Evolutionary conservation across 179 eudicot species (phyloP).

Genomic region (Vitellaria paradoxa): DNA sequence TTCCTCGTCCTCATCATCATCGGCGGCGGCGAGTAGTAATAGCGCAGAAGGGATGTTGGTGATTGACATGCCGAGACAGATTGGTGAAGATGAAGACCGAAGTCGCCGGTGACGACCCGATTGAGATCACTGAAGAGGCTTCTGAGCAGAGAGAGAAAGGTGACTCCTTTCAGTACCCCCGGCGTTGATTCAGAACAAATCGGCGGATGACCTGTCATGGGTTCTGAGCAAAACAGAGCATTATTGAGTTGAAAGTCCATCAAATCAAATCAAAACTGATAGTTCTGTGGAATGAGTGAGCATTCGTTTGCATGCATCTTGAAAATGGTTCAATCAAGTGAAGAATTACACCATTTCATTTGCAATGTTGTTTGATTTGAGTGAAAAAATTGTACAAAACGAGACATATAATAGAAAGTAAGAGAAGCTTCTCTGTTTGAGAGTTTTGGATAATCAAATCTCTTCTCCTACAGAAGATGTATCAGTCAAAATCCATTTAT

Average conservation of each 20-base stretch:
- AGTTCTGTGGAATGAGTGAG: neutral
- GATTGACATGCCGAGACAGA: constrained; percentile 50
- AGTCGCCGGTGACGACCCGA: constrained; percentile 42
- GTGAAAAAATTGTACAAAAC: too few species aligned
- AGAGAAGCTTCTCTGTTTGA: constrained; percentile 24
- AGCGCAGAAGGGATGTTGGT: constrained; percentile 31
- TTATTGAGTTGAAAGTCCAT: too few species aligned
- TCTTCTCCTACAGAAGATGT: constrained; percentile 28
- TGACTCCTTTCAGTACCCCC: constrained; percentile 35
- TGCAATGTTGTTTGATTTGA: too few species aligned
- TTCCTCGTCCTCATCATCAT: constrained; percentile 21
- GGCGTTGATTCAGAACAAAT: constrained; percentile 18
- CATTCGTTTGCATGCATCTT: too few species aligned
- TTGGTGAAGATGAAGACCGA: constrained; percentile 48
- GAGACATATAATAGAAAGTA: too few species aligned
- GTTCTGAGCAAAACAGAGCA: too few species aligned
- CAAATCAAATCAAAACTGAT: neutral
- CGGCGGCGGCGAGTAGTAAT: neutral
- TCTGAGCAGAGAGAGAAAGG: constrained; percentile 52
- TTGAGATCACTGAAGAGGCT: constrained; percentile 66
- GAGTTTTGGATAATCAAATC: constrained; percentile 10
- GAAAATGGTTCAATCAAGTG: neutral
- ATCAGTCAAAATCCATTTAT: neutral
- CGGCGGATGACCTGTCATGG: constrained; percentile 12
- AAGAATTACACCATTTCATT: neutral